Evolutionary conservation across 2,329 filamentous ascomycete genomes (phyloP).

Genomic region (Beauveria brongniartii): DNA sequence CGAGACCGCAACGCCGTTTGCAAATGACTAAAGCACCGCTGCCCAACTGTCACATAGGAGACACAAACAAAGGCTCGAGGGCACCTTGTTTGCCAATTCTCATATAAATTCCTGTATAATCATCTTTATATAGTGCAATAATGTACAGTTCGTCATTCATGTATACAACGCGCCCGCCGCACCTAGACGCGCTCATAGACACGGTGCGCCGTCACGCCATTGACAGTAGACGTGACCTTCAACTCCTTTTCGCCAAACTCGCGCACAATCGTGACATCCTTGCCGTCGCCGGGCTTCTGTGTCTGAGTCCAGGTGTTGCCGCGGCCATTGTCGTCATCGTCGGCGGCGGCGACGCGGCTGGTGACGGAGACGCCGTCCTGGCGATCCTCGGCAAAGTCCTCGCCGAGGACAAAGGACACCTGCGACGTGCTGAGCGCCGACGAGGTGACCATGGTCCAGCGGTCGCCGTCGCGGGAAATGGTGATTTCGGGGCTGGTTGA

Average conservation of each 20-base stretch:
- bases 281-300: constrained; percentile 10
- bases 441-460: constrained; percentile 7
- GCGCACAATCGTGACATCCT: constrained; percentile 4
- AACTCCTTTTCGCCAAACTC: constrained; percentile 8
- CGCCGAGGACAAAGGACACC: constrained; percentile 4
- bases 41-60: no score
- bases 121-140: not conserved
- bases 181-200: constrained; percentile 7
- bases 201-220: not conserved
- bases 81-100: not conserved
- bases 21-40: no score
- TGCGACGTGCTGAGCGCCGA: constrained; percentile 9
- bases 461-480: constrained; percentile 9
- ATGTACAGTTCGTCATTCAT: constrained; percentile 8
- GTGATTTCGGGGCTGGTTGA: constrained; percentile 10
- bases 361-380: constrained; percentile 12
- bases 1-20: no score
- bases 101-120: not conserved
- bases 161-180: not conserved
- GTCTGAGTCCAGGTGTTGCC: constrained; percentile 8
- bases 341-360: constrained; percentile 2
- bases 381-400: constrained; percentile 9
- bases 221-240: constrained; percentile 1
- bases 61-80: no score
- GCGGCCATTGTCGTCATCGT: not conserved